Evolutionary conservation across 352 stramenopile genomes (phyloP).

Genomic region (Thalassiosira delicatula): DNA sequence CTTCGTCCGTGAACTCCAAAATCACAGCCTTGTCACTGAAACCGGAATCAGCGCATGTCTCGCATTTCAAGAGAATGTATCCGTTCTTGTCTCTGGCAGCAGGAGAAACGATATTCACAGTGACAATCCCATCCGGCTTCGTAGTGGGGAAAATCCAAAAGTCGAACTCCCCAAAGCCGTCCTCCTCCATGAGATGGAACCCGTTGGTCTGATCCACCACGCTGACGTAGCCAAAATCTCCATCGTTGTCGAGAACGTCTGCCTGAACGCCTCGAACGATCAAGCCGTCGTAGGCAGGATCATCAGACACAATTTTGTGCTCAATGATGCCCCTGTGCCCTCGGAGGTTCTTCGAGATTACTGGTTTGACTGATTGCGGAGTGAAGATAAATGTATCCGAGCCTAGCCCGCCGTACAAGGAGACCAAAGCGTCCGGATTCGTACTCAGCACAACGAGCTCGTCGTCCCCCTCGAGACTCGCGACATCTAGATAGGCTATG

Average conservation of each 20-base stretch:
- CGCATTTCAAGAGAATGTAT: constrained; percentile 48
- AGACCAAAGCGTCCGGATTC: constrained; percentile 28
- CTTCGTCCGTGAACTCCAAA: constrained; percentile 33
- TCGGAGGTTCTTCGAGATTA: constrained; percentile 59
- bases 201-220: constrained; percentile 40
- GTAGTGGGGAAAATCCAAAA: constrained; percentile 54
- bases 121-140: constrained; percentile 32
- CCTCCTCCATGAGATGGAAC: constrained; percentile 56
- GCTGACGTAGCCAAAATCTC: constrained; percentile 48
- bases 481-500: constrained; percentile 48
- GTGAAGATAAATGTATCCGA: constrained; percentile 56
- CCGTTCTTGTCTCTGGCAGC: constrained; percentile 24
- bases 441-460: constrained; percentile 55
- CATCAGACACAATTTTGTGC: constrained; percentile 46
- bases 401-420: constrained; percentile 52
- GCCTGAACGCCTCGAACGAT: constrained; percentile 41
- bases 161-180: constrained; percentile 47
- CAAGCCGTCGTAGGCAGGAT: constrained; percentile 45
- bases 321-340: constrained; percentile 61
- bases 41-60: too few species aligned
- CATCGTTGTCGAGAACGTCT: constrained; percentile 61
- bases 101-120: constrained; percentile 11
- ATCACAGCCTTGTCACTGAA: too few species aligned
- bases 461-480: constrained; percentile 54
- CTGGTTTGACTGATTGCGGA: constrained; percentile 28